Evolutionary conservation across 768 basidiomycete genomes (phyloP).

Genomic region (Tricholoma sp.): DNA sequence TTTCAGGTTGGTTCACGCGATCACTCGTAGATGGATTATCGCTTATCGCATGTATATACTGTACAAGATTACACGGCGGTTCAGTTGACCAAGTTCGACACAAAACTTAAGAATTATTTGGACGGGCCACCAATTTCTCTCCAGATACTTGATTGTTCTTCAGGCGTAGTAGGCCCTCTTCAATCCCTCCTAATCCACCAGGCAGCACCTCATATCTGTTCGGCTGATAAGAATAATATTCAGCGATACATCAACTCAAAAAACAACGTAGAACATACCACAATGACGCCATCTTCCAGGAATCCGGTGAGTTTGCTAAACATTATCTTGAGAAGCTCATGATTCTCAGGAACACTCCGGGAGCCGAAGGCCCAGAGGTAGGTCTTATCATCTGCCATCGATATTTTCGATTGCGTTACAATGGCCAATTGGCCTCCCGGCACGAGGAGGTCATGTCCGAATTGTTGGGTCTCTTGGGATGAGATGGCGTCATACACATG

Average conservation of each 20-base stretch:
- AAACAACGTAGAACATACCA: background rate
- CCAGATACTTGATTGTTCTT: conserved; percentile 35
- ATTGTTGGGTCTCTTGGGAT: conserved; percentile 2
- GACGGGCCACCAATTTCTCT: conserved; percentile 37
- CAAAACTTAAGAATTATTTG: conserved; percentile 6
- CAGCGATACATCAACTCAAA: background rate
- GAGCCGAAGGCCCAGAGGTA: background rate
- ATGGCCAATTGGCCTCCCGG: background rate
- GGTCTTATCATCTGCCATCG: background rate
- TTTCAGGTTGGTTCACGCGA: no score
- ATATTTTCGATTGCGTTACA: background rate
- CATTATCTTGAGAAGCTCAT: background rate
- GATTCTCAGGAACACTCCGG: background rate
- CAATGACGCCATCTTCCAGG: background rate
- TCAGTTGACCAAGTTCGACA: no score
- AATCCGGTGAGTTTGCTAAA: background rate
- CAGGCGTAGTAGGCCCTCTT: conserved; percentile 30
- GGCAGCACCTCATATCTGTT: conserved; percentile 36
- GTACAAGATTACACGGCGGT: no score
- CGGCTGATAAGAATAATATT: conserved; percentile 14
- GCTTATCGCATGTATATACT: no score
- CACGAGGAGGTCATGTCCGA: conserved; percentile 3
- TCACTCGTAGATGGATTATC: no score
- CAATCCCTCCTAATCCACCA: conserved; percentile 33
- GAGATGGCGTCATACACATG: conserved; percentile 6